These are phyloP conservation scores for Saccharomyces hybrid DNA, from an alignment of 1,139 yeast genomes.

Conservation along the genomic window DNA sequence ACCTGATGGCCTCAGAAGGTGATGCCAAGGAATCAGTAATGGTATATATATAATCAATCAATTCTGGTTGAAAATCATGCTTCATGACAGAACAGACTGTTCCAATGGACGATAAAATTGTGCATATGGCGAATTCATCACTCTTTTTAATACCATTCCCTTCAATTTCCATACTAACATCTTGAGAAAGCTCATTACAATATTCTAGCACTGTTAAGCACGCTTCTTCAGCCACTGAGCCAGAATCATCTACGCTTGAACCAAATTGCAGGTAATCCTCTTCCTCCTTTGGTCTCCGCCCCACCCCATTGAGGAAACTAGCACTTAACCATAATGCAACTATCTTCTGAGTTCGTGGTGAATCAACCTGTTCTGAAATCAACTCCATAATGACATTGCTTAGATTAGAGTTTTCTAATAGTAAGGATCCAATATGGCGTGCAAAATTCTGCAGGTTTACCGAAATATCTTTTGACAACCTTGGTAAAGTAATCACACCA, in stretches of 20 bases:
- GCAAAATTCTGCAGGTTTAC: neutral
- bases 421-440: neutral
- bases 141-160: constrained; percentile 8
- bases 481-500: neutral
- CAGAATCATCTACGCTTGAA: constrained; percentile 7
- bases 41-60: constrained; percentile 50
- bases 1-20: constrained; percentile 36
- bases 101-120: constrained; percentile 36
- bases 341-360: neutral
- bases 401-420: neutral
- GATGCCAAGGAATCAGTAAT: constrained; percentile 50
- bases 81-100: constrained; percentile 36
- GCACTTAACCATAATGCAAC: neutral
- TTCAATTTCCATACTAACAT: constrained; percentile 14
- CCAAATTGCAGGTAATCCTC: constrained; percentile 29
- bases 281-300: constrained; percentile 4
- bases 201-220: constrained; percentile 19
- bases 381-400: neutral
- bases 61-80: constrained; percentile 38
- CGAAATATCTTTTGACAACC: neutral
- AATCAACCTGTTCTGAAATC: neutral
- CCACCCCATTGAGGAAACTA: constrained; percentile 10
- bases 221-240: neutral
- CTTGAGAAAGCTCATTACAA: constrained; percentile 23
- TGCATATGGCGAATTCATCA: constrained; percentile 13